Evolutionary conservation across 2,329 filamentous ascomycete genomes (phyloP).

Genomic region (Colletotrichum trifolii): DNA sequence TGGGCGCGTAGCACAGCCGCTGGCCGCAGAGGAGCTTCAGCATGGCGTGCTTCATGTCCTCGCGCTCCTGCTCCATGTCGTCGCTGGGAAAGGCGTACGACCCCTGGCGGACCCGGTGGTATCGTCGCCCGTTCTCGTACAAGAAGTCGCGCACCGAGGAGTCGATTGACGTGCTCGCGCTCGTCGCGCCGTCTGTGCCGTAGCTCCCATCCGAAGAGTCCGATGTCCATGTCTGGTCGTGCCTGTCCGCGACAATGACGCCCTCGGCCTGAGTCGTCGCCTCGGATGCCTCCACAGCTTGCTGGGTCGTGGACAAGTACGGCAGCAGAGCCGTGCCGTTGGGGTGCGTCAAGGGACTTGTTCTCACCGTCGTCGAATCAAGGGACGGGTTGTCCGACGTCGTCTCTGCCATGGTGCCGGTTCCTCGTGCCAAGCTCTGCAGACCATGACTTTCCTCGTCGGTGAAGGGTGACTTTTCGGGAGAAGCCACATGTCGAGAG

Average conservation of each 20-base stretch:
- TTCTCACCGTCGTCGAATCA: constrained; percentile 36
- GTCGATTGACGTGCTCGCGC: constrained; percentile 51
- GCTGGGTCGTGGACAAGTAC: constrained; percentile 46
- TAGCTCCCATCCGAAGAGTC: constrained; percentile 49
- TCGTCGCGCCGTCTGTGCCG: constrained; percentile 49
- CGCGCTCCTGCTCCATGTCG: constrained; percentile 67
- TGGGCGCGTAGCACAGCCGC: constrained; percentile 63
- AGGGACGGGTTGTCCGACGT: no score
- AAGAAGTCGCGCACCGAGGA: constrained; percentile 59
- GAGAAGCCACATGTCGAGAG: no score
- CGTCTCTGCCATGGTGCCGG: no score
- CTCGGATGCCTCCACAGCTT: constrained; percentile 49
- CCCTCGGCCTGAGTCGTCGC: constrained; percentile 50
- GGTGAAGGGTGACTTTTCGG: no score
- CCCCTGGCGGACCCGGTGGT: constrained; percentile 66
- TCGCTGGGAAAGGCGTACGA: constrained; percentile 70
- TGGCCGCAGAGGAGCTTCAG: constrained; percentile 59
- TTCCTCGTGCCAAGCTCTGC: no score
- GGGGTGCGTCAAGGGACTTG: constrained; percentile 49
- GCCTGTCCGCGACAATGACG: constrained; percentile 49
- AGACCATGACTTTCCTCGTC: no score
- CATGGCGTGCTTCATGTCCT: constrained; percentile 68
- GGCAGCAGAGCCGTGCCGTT: constrained; percentile 52
- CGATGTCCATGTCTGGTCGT: constrained; percentile 39
- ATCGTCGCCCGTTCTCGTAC: constrained; percentile 68